A percentile compares a stretch with the other conserved stretches of the same genome.
Conservation (phyloP, 768 basidiomycete genomes). For the Hygrocybe punicea region DNA sequence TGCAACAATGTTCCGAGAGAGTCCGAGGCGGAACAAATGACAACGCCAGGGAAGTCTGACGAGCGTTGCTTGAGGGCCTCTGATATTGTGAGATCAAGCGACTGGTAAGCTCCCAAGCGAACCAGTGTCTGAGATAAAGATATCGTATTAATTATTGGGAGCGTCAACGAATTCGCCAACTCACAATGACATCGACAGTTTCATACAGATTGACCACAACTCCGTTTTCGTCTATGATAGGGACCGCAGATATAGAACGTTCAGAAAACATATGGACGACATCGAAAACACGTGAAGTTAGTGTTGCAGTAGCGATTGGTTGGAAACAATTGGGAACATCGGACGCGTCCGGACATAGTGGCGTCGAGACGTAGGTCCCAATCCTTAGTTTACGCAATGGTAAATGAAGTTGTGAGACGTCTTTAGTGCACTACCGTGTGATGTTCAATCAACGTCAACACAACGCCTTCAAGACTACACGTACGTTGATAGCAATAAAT, state of each 20-base stretch:
- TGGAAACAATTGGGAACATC: constrained; percentile 70
- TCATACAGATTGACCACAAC: constrained; percentile 96
- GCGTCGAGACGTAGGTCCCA: constrained; percentile 80
- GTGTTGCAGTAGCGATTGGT: constrained; percentile 88
- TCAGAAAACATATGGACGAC: constrained; percentile 99
- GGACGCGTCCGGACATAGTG: constrained; percentile 42
- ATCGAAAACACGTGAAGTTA: constrained; percentile 91
- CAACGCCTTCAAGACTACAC: constrained; percentile 26
- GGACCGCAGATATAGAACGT: constrained; percentile 92
- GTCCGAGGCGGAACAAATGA: constrained; percentile 90
- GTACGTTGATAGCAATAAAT: constrained; percentile 95
- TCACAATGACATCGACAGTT: constrained; percentile 96
- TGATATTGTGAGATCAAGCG: constrained; percentile 90
- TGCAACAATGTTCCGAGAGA: constrained; percentile 87
- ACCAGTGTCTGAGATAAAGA: constrained; percentile 75
- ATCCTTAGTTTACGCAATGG: constrained; percentile 85
- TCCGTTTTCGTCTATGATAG: constrained; percentile 89
- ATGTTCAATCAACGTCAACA: constrained; percentile 9
- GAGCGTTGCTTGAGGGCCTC: constrained; percentile 91
- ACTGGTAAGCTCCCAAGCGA: constrained; percentile 88
- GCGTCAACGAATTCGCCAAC: constrained; percentile 27
- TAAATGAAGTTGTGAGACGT: constrained; percentile 76
- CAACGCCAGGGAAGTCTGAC: constrained; percentile 94
- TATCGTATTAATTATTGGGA: constrained; percentile 4
- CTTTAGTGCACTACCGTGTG: constrained; percentile 67